Base-by-base conservation (phyloP, 208 protist species). In the Trypanosoma conorhini region DNA sequence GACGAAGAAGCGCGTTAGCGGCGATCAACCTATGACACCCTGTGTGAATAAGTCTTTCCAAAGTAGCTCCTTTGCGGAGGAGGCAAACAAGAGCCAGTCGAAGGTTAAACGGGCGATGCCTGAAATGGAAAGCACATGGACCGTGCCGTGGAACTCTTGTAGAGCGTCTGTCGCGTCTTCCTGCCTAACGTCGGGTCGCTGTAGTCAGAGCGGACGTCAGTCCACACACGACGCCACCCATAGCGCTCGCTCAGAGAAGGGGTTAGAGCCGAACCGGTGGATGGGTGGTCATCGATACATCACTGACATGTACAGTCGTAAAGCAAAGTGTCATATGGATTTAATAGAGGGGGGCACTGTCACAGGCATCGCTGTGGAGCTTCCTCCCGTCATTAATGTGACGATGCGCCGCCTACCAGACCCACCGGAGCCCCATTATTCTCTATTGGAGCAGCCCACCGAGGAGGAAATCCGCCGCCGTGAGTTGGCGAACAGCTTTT, bases 401-500 rank as follows among this genome's bases (percentile, higher is more conserved):
- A 94, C 91, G 22, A 73, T 96, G 76, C 85, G 91, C 5, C 81
- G 84, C 31, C 55, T 89, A 8, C 84, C 82, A 21, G 78, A 87
- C 64, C 76, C 86, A 30, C 78, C 70, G 31, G 70, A 74, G 22
- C 77, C 75, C 2, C 67, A 67, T 8, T 80, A 84, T 24, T 96
- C 91, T 22, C 76, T 90, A 35, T 74, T 93, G 33, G 83, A 92
- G 38, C 74, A 88, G 33, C 88, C 85, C 7, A 83, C 83, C 7
- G 72, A 78, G 38, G 86, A 86, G 57, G 87, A 93, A 71, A 63
- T 92, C 56, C 79, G 82, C 13, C 64, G 61, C 24, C 87, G 88
- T 8, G 31, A 67, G 50, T 77, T 96, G 46, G 88, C 92, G 60
- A 96, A 96, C 64, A 68, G 78, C 28, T 96, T 96, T 65, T 74